Conservation (phyloP, 345 rosid genomes). For the Camelina sativa region DNA sequence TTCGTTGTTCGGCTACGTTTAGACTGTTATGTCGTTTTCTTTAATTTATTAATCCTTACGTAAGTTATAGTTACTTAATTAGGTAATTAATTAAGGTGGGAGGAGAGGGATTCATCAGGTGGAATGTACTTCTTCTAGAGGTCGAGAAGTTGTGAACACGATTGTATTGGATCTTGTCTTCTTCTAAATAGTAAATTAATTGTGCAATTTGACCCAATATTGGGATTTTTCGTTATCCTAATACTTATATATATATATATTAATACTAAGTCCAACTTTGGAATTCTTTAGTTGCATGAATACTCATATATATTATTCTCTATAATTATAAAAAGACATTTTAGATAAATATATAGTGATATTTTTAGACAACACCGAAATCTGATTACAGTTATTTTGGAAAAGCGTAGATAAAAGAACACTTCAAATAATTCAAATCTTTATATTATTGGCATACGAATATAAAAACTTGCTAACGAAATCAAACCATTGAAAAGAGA, state of each 20-base stretch:
- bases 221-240: background rate
- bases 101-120: too few species aligned
- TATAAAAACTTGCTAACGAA: background rate
- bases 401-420: background rate
- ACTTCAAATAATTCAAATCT: too few species aligned
- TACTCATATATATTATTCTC: background rate
- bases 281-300: background rate
- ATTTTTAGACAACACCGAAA: background rate
- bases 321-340: background rate
- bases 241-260: background rate
- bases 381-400: background rate
- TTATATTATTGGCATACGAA: background rate
- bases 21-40: background rate
- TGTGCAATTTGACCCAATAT: background rate
- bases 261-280: background rate
- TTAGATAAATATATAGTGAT: background rate
- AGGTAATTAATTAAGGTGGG: background rate
- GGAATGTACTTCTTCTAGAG: constrained; percentile 15
- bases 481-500: background rate
- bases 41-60: background rate
- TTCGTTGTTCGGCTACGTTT: too few species aligned
- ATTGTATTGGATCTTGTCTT: constrained; percentile 10
- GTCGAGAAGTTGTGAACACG: constrained; percentile 29
- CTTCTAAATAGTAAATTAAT: background rate
- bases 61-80: background rate